Percentiles rank a stretch among this genome's conserved stretches.
Evolutionary conservation across 1,284 basidiomycete species (phyloP).

Genomic region (Trichosporon sp.): DNA sequence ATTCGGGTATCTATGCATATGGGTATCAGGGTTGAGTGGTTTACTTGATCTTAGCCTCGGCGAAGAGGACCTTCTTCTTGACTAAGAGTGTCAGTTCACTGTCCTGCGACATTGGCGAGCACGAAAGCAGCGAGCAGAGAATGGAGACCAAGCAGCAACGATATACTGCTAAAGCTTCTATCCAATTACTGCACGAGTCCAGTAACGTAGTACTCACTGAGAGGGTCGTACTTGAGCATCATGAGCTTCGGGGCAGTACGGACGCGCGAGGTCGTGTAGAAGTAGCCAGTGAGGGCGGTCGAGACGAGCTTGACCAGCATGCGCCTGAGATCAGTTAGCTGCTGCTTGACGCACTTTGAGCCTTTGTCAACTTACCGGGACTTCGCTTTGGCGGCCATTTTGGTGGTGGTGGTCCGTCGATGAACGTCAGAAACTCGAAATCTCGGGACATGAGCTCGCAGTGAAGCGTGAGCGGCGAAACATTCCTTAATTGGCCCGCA

Average conservation of each 20-base stretch:
- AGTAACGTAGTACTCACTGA: constrained; percentile 71
- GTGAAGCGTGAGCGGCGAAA: background rate
- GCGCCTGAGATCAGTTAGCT: constrained; percentile 61
- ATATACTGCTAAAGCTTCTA: too few relatives aligned
- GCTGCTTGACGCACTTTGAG: background rate
- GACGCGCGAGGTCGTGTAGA: constrained; percentile 77
- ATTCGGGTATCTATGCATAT: constrained; percentile 34
- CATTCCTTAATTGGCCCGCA: constrained; percentile 5
- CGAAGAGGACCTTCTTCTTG: constrained; percentile 71
- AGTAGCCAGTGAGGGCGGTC: constrained; percentile 84
- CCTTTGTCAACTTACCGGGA: background rate
- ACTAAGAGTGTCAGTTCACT: constrained; percentile 57
- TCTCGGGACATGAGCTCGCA: constrained; percentile 9
- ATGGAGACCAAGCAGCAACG: too few relatives aligned
- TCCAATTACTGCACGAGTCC: too few relatives aligned
- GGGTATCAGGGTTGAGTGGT: constrained; percentile 19
- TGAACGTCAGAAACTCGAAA: constrained; percentile 6
- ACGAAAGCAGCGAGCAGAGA: background rate
- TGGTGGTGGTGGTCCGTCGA: constrained; percentile 4
- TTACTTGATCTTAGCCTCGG: constrained; percentile 66
- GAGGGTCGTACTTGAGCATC: constrained; percentile 85
- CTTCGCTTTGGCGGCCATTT: background rate
- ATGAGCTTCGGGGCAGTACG: constrained; percentile 72
- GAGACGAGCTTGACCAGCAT: constrained; percentile 82
- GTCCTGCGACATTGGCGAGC: background rate